These are phyloP conservation scores for Larix sibirica DNA, from an alignment of 83 land plant genomes.

Conservation along the genomic window DNA sequence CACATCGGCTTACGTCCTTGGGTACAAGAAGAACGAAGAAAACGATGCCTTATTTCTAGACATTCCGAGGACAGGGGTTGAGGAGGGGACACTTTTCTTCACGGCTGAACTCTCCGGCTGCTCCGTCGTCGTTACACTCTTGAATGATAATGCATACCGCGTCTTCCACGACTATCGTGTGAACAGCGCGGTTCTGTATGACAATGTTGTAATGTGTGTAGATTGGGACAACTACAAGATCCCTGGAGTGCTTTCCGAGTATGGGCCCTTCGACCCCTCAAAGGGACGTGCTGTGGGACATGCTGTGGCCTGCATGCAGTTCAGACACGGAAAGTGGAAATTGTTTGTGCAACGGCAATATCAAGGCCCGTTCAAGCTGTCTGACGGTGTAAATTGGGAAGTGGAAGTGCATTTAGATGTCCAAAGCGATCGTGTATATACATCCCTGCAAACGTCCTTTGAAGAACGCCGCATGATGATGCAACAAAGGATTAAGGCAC, in stretches of 20 bases:
- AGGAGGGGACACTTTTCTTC: background rate
- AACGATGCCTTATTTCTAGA: background rate
- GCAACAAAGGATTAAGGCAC: background rate
- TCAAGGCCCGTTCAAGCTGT: background rate
- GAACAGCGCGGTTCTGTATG: background rate
- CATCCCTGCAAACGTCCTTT: background rate
- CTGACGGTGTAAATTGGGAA: background rate
- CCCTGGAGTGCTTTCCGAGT: background rate
- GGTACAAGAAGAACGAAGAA: too few species aligned
- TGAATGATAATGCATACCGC: background rate
- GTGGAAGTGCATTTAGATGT: background rate
- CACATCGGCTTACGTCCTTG: too few species aligned
- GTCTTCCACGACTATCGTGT: background rate
- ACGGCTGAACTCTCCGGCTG: background rate
- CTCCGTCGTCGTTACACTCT: background rate
- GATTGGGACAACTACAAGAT: background rate
- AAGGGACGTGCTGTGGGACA: background rate
- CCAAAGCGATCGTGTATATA: background rate
- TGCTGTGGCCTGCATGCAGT: background rate
- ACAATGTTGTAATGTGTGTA: background rate
- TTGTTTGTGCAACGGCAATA: background rate
- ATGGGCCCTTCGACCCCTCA: too few species aligned
- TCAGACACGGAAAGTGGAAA: background rate
- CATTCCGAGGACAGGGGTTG: background rate
- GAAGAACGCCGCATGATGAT: background rate